A percentile compares a stretch with the other conserved stretches of the same genome.
phyloP scores from a whole-genome alignment of 495 filamentous ascomycete species.

The Lasiosphaeriaceae sp. region DNA sequence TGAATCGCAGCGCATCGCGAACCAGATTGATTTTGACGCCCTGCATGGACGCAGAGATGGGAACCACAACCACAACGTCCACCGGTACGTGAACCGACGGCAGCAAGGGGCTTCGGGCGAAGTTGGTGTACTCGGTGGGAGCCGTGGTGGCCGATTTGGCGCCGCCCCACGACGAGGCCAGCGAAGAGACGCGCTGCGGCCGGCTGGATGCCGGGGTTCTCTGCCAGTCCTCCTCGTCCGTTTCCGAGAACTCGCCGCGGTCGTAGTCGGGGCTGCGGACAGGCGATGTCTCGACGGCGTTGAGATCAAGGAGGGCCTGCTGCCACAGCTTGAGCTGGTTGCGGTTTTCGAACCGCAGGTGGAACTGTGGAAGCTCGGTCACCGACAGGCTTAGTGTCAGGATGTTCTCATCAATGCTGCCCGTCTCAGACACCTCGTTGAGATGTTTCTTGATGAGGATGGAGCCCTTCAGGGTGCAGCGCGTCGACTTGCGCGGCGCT shows the following conservation, averaged over 20 bases:
- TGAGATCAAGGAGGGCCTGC: slow-evolving; percentile 78
- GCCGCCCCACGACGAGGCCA: slow-evolving; percentile 80
- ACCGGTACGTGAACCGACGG: slow-evolving; percentile 82
- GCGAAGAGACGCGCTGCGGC: slow-evolving; percentile 77
- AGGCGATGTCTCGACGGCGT: slow-evolving; percentile 59
- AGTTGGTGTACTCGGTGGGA: slow-evolving; percentile 75
- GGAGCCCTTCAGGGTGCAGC: slow-evolving; percentile 92
- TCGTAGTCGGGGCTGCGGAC: slow-evolving; percentile 70
- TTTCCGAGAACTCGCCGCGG: slow-evolving; percentile 67
- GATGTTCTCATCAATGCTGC: slow-evolving; percentile 67
- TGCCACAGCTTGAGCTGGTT: slow-evolving; percentile 89
- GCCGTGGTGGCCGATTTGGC: slow-evolving; percentile 74
- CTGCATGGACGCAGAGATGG: slow-evolving; percentile 98
- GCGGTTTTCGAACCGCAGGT: slow-evolving; percentile 83
- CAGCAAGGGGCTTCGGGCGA: slow-evolving; percentile 51
- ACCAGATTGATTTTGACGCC: slow-evolving; percentile 95
- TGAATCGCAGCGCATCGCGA: slow-evolving; percentile 89
- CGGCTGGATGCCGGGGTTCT: slow-evolving; percentile 54
- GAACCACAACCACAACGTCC: slow-evolving; percentile 95
- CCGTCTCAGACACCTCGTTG: slow-evolving; percentile 75
- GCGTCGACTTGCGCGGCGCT: slow-evolving; percentile 59
- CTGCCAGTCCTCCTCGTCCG: slow-evolving; percentile 89
- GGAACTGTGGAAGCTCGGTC: slow-evolving; percentile 92
- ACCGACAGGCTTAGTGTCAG: slow-evolving; percentile 91
- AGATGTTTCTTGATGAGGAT: slow-evolving; percentile 99